Percentiles rank a stretch among this genome's conserved stretches.
These are phyloP conservation scores for Endothia cerciana DNA, from an alignment of 2,329 filamentous ascomycete species.

Conservation along the genomic window DNA sequence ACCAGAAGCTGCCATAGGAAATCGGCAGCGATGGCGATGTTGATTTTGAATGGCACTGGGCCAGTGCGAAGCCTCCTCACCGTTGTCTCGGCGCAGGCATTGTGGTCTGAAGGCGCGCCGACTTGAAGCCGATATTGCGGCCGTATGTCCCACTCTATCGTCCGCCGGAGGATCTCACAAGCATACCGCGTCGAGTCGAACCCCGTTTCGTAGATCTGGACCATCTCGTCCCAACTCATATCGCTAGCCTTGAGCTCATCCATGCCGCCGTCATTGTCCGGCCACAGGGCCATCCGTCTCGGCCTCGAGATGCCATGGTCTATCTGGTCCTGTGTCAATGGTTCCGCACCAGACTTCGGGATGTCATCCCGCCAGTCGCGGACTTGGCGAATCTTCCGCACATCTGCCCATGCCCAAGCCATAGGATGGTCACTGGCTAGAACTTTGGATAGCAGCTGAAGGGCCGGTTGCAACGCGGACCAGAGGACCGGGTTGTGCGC, in stretches of 20 bases:
- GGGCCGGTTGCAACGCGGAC: slow-evolving; percentile 24
- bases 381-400: slow-evolving; percentile 13
- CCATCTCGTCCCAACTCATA: slow-evolving; percentile 8
- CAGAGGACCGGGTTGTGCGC: slow-evolving; percentile 13
- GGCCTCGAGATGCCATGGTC: neutral
- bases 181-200: slow-evolving; percentile 20
- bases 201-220: neutral
- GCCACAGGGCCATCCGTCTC: slow-evolving; percentile 3
- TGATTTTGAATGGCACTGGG: slow-evolving; percentile 13
- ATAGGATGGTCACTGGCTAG: slow-evolving; percentile 22
- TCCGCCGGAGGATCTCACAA: slow-evolving; percentile 21
- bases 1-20: slow-evolving; percentile 25
- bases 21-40: slow-evolving; percentile 13
- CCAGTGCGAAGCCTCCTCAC: neutral
- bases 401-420: slow-evolving; percentile 22
- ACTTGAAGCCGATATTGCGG: neutral
- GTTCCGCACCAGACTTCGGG: neutral
- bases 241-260: slow-evolving; percentile 2
- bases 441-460: slow-evolving; percentile 23
- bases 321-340: neutral
- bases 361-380: neutral
- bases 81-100: neutral
- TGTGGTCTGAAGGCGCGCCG: neutral
- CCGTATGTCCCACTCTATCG: slow-evolving; percentile 15
- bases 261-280: neutral